A percentile compares a stretch with the other conserved stretches of the same genome.
These are phyloP conservation scores for Mycena indigotica DNA, from an alignment of 768 basidiomycete species.

Conservation along the genomic window DNA sequence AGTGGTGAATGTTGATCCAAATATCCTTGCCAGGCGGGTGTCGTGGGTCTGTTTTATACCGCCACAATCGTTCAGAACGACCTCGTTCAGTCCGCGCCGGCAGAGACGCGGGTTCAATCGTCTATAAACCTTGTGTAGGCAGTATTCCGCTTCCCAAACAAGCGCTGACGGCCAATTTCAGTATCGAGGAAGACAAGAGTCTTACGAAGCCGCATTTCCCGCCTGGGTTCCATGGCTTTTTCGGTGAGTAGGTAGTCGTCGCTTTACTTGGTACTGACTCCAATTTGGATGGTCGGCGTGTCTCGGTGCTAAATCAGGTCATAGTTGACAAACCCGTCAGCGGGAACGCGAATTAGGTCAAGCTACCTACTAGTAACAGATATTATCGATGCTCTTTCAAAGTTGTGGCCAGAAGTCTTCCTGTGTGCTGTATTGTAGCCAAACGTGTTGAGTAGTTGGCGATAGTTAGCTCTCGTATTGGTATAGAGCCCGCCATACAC, in stretches of 20 bases:
- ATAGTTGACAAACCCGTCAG: slow-evolving; percentile 23
- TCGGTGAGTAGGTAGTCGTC: slow-evolving; percentile 20
- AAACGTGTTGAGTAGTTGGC: too few species aligned
- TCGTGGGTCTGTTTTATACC: slow-evolving; percentile 41
- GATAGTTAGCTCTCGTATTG: too few species aligned
- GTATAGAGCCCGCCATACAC: too few species aligned
- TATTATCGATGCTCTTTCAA: too few species aligned
- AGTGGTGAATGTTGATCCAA: neutral
- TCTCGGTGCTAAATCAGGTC: slow-evolving; percentile 35
- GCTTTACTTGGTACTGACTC: neutral
- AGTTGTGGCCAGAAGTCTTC: too few species aligned
- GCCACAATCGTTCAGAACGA: slow-evolving; percentile 35
- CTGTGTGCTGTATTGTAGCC: too few species aligned
- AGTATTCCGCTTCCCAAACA: slow-evolving; percentile 7
- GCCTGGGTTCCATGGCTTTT: slow-evolving; percentile 28
- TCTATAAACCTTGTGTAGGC: slow-evolving; percentile 45
- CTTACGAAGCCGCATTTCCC: slow-evolving; percentile 15
- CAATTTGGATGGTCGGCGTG: slow-evolving; percentile 31
- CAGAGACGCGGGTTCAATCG: slow-evolving; percentile 32
- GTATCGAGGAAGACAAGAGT: slow-evolving; percentile 17
- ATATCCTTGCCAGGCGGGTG: slow-evolving; percentile 21
- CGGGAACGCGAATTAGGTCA: too few species aligned
- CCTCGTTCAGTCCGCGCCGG: slow-evolving; percentile 36
- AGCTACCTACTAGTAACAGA: too few species aligned
- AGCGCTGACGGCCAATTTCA: neutral